Evolutionary conservation across 2,329 filamentous ascomycete species (phyloP), one percentile per base, ranked within the genome.

Genomic region (Microcyclospora pomicola): DNA sequence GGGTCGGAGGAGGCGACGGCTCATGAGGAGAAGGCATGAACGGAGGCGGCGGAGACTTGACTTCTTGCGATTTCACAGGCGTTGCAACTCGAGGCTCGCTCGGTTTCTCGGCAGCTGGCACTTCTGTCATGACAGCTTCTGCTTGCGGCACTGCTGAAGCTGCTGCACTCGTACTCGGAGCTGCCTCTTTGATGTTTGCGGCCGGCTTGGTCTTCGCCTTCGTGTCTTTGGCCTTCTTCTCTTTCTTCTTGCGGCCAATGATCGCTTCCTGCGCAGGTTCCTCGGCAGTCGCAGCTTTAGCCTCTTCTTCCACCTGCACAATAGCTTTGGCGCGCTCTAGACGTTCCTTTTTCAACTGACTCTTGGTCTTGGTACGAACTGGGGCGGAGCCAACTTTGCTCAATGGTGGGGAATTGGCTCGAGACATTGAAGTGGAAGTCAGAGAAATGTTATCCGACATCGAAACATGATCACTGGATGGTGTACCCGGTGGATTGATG

Each of bases 201-300:
- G 36, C 49, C 6, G 44, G 31, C 34, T 49, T 53, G n/a, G 35
- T 33, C 49, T 53, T 44, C 2, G 43, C 42, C 34, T 49, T 60
- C 32, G 56, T 33, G 31, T 58, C 41, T 50, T 55, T 51, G 40
- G 52, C 45, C 61, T 85, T 88, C 67, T 82, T 86, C 56, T 82
- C 75, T 63, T 88, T 91, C 67, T 85, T 88, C 67, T 86, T 86
- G 37, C 83, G 74, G 27, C 81, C 81, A 35, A 85, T 58, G 31
- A 92, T 80, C 0, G 84, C 83, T 6, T 76, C 83, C 47, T 72
- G 66, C 9, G 67, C 64, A n/a, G 61, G 56, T 45, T 75, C 73
- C 44, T 75, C 70, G n/a, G 12, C 39, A 27, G 14, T 41, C 30
- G 28, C 33, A 13, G 44, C 40, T n/a, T 31, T 43, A n/a, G 46